Conservation (phyloP, 345 rosid genomes). For the Triadica sebifera region DNA sequence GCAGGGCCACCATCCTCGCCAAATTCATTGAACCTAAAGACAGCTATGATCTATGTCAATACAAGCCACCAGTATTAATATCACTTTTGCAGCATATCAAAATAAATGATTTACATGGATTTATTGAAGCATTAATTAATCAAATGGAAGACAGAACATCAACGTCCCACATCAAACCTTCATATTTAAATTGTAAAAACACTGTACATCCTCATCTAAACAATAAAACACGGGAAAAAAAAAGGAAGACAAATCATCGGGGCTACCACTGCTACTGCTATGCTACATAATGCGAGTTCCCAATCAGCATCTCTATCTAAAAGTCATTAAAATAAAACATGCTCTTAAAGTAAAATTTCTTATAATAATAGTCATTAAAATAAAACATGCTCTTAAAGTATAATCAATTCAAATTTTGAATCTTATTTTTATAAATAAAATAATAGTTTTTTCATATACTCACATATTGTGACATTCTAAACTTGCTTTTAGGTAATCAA, state of each 20-base stretch:
- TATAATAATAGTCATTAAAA: no score
- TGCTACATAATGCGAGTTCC: no score
- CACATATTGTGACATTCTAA: no score
- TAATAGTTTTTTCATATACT: no score
- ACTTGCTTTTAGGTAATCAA: no score
- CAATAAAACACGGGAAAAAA: background rate
- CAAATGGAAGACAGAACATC: background rate
- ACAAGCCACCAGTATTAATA: background rate
- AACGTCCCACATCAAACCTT: background rate
- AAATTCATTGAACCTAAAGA: slow-evolving; percentile 64
- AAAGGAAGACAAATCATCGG: background rate
- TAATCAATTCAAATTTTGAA: no score
- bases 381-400: no score
- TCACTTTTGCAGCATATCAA: background rate
- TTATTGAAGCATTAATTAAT: background rate
- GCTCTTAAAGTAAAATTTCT: no score
- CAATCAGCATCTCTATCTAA: no score
- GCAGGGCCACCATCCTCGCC: slow-evolving; percentile 87
- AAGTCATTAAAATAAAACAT: no score
- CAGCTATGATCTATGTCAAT: background rate
- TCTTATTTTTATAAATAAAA: no score
- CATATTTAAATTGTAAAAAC: background rate
- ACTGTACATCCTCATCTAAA: background rate
- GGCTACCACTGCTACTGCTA: no score
- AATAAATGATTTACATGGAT: background rate